A percentile compares a stretch with the other conserved stretches of the same genome.
Conservation (phyloP, 306 rosid species). For the Betula pendula region DNA sequence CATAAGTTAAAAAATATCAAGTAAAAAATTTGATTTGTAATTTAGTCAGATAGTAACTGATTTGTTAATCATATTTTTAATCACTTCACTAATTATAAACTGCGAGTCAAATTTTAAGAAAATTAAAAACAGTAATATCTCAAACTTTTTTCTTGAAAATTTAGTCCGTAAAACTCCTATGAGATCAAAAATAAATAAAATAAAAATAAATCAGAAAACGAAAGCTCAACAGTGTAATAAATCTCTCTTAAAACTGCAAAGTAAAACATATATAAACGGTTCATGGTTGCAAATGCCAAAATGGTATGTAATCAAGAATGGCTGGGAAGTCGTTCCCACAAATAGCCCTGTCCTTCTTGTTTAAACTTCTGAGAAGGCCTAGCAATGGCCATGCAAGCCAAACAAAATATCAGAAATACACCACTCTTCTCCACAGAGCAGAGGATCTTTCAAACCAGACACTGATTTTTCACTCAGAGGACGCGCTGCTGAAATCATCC, state of each 20-base stretch:
- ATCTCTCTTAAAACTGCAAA: neutral
- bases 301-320: neutral
- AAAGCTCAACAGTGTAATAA: too few relatives aligned
- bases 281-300: neutral
- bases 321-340: neutral
- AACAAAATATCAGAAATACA: conserved; percentile 13
- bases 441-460: conserved; percentile 27
- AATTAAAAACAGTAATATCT: too few relatives aligned
- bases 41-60: too few relatives aligned
- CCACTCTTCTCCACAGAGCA: conserved; percentile 18
- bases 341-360: conserved; percentile 4
- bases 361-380: conserved; percentile 6
- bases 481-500: conserved; percentile 42
- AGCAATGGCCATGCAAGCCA: conserved; percentile 11
- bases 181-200: too few relatives aligned
- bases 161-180: too few relatives aligned
- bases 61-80: too few relatives aligned
- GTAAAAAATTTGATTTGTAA: too few relatives aligned
- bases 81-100: too few relatives aligned
- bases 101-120: too few relatives aligned
- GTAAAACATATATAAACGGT: neutral
- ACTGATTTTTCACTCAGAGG: conserved; percentile 54
- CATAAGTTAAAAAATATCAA: too few relatives aligned
- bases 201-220: too few relatives aligned
- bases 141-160: too few relatives aligned